Evolutionary conservation across 495 filamentous ascomycete genomes (phyloP).

Genomic region (Xylaria bambusicola): DNA sequence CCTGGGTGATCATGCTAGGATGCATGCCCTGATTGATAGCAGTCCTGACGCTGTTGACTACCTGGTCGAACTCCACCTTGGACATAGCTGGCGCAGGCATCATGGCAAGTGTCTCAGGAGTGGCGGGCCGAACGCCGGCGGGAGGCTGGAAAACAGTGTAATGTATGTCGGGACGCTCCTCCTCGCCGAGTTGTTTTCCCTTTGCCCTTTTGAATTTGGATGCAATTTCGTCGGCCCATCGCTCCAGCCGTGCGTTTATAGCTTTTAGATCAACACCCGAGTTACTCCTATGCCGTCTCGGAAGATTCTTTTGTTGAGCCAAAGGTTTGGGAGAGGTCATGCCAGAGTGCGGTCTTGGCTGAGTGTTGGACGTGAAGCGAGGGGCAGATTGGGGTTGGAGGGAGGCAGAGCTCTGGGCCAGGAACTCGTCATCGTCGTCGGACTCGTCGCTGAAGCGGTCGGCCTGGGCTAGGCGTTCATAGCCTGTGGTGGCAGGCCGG

Average conservation of each 20-base stretch:
- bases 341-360: slow-evolving; percentile 61
- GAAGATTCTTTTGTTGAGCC: slow-evolving; percentile 44
- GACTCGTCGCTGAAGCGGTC: slow-evolving; percentile 82
- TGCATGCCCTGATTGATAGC: slow-evolving; percentile 93
- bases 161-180: slow-evolving; percentile 91
- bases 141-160: slow-evolving; percentile 95
- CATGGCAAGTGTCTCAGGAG: slow-evolving; percentile 69
- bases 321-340: slow-evolving; percentile 56
- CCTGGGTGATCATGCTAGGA: slow-evolving; percentile 93
- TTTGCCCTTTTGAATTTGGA: slow-evolving; percentile 90
- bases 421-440: slow-evolving; percentile 56
- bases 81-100: slow-evolving; percentile 59
- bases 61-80: slow-evolving; percentile 79
- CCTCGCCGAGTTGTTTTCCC: slow-evolving; percentile 71
- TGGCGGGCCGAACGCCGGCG: slow-evolving; percentile 76
- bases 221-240: slow-evolving; percentile 98
- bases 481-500: slow-evolving; percentile 81
- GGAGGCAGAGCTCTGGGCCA: slow-evolving; percentile 56
- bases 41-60: slow-evolving; percentile 83
- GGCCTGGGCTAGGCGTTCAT: slow-evolving; percentile 88
- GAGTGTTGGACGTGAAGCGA: slow-evolving; percentile 68
- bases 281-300: slow-evolving; percentile 68
- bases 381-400: slow-evolving; percentile 63
- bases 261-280: slow-evolving; percentile 97
- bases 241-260: slow-evolving; percentile 93